Evolutionary conservation across 1,284 basidiomycete genomes (phyloP), one percentile per base, ranked within the genome.

Genomic region (Neolentinus lepideus): DNA sequence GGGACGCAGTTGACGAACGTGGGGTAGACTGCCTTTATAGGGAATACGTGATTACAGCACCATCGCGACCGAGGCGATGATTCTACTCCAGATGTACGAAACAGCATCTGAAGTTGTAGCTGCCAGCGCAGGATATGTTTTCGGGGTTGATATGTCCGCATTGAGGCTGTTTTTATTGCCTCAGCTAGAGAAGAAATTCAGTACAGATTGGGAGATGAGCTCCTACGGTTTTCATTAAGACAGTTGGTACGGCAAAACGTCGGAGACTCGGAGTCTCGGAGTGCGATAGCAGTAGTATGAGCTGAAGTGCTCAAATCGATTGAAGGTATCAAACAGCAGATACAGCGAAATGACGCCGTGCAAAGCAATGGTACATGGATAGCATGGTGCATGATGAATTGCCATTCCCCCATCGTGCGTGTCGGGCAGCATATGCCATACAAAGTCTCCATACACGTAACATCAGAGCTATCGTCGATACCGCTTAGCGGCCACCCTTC

Each of bases 401-500:
- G 38, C 38, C 38, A 9, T 43, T 43, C 38, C 8, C 38, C 16
- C n/a, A 21, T 43, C 8, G 38, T 43, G 38, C 8, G 33, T 35
- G 38, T 21, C 38, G 38, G 38, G 38, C 38, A 61, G 61, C 61
- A 62, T 62, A 60, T 57, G 53, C 57, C 61, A 64, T 57, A 57
- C n/a, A 56, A 60, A 61, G 57, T 58, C 58, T 60, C 45, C 54
- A 62, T 59, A 53, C 33, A 53, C 53, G 58, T 51, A 57, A 61
- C 59, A 51, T 53, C 57, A 43, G 57, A 31, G 12, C 29, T 6
- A 31, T 12, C 4, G 29, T 57, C 31, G 54, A 43, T 58, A 60
- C 55, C 27, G 58, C 61, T 79, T 69, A 85, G 75, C 85, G 81
- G 61, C 84, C 82, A 59, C 81, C 80, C 75, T 87, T 88, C 65